Evolutionary conservation across 345 rosid genomes (phyloP), one percentile per base, ranked within the genome.

Genomic region (Psidium guajava): DNA sequence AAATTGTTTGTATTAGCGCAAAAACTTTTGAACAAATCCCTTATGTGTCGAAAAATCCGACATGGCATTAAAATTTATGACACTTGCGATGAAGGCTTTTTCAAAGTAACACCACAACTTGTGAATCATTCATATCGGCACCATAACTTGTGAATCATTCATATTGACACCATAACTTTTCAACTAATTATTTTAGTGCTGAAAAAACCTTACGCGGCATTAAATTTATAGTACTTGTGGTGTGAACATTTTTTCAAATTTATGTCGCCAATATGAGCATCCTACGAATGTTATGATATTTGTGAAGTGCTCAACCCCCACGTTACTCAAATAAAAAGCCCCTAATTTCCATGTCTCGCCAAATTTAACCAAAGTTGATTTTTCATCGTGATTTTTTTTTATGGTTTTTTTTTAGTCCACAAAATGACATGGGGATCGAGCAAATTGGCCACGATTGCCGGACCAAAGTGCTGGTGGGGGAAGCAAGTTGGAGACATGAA

Each of bases 141-240:
- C 6, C 77, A 32, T 11, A 69, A 32, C 42, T 69, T 69, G 32
- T 18, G 6, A 69, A 69, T 69, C 21, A 15, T 69, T 18, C 0
- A 1, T 9, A 69, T 20, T 36, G 0, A 3, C 2, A 6, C 6
- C 77, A 32, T 11, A 69, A 32, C 42, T 69, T 69, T 40, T 69
- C 18, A 20, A 69, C 6, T 6, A 0, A 69, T 16, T 3, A 4
- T 12, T 12, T 32, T 4, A 32, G 2, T 7, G 24, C 12, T 3
- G 0, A 69, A 32, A 50, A 32, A 69, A 69, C 36, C 21, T 0
- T 0, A 8, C 3, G 40, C 0, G 12, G 0, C 47, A 32, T 18
- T 36, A 69, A 69, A 32, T 69, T 69, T 8, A 15, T 4, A 32
- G 4, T 12, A 16, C 12, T 16, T 32, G 9, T 0, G 6, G 3